Evolutionary conservation across 768 basidiomycete genomes (phyloP).

Genomic region (Myochromella boudieri): DNA sequence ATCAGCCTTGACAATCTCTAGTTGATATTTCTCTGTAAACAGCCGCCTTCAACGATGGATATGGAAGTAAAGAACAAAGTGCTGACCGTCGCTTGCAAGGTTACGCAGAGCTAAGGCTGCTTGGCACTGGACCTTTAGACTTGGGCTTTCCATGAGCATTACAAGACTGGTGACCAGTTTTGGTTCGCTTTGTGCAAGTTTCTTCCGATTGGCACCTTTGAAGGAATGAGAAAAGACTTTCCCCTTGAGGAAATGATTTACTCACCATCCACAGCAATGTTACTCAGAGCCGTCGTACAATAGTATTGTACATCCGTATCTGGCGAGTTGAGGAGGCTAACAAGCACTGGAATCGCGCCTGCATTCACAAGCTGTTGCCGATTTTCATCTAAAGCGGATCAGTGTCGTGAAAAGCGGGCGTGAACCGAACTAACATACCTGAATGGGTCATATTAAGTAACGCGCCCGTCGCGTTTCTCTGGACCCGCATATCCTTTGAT

Average conservation of each 20-base stretch:
- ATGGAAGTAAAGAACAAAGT: neutral
- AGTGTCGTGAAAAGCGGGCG: conserved; percentile 2
- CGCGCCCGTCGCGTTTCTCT: conserved; percentile 97
- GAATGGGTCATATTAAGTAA: conserved; percentile 99
- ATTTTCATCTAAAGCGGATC: conserved; percentile 76
- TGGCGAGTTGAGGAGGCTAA: conserved; percentile 88
- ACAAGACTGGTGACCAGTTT: conserved; percentile 94
- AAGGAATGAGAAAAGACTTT: conserved; percentile 2
- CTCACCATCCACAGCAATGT: conserved; percentile 94
- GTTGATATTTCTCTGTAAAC: conserved; percentile 88
- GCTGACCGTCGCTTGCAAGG: conserved; percentile 91
- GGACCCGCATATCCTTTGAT: conserved; percentile 99
- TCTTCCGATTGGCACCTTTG: conserved; percentile 84
- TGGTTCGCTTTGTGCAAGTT: conserved; percentile 90
- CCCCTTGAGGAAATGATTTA: neutral
- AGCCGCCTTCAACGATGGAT: neutral
- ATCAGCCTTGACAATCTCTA: conserved; percentile 96
- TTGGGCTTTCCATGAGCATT: conserved; percentile 93
- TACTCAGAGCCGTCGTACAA: conserved; percentile 96
- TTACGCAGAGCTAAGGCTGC: conserved; percentile 95
- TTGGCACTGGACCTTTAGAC: conserved; percentile 98
- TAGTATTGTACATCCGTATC: conserved; percentile 99
- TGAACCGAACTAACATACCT: conserved; percentile 47
- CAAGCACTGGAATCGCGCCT: conserved; percentile 96
- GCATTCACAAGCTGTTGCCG: conserved; percentile 97